These are phyloP conservation scores for Thalassiosira profunda DNA, from an alignment of 108 stramenopile genomes.

Conservation along the genomic window DNA sequence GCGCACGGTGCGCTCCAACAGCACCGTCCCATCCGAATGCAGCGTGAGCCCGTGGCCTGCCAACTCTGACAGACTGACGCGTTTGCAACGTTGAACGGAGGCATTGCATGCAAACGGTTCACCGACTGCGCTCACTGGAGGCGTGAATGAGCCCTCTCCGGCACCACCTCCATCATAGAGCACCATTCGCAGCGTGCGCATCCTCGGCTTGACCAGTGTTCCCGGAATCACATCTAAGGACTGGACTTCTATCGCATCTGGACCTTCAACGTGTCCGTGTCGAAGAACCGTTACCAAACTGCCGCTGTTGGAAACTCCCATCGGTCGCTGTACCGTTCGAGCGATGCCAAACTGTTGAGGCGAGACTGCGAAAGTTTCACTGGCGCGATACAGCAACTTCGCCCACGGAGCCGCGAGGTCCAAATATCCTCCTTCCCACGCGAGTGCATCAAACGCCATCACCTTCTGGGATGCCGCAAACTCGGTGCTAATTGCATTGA, in stretches of 20 bases:
- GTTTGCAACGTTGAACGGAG: neutral
- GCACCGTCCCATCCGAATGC: conserved; percentile 35
- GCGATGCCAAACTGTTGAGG: conserved; percentile 46
- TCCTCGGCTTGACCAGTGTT: conserved; percentile 35
- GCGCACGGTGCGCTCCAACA: conserved; percentile 23
- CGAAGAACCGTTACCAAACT: conserved; percentile 40
- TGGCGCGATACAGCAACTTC: conserved; percentile 6
- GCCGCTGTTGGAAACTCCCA: conserved; percentile 28
- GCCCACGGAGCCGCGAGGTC: conserved; percentile 31
- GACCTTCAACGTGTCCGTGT: no score
- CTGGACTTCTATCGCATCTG: conserved; percentile 23
- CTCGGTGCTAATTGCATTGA: neutral
- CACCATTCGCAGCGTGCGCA: conserved; percentile 37
- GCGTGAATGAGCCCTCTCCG: conserved; percentile 25
- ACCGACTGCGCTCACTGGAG: conserved; percentile 9
- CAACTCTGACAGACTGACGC: conserved; percentile 25
- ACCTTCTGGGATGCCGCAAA: neutral
- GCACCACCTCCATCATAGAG: conserved; percentile 44
- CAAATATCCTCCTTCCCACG: conserved; percentile 31
- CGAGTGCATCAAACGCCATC: conserved; percentile 22
- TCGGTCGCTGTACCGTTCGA: conserved; percentile 34
- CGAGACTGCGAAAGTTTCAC: no score
- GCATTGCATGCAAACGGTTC: no score
- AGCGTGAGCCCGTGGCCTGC: conserved; percentile 18
- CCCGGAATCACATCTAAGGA: conserved; percentile 45